Evolutionary conservation across 768 basidiomycete genomes (phyloP), one percentile per base, ranked within the genome.

Genomic region (Exidia glandulosa): DNA sequence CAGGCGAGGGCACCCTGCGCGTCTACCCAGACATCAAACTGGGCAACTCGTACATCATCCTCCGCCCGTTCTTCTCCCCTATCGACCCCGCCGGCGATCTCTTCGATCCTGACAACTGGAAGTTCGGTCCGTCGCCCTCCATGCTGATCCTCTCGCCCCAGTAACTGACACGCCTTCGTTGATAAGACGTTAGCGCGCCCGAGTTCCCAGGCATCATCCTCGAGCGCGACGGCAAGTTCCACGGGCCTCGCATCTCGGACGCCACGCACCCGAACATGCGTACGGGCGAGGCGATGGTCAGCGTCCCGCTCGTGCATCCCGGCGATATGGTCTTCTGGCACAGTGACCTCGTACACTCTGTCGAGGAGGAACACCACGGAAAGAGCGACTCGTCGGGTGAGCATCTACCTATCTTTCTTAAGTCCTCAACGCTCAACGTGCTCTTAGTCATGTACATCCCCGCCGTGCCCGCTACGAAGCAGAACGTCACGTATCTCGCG

Each of bases 251-350:
- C 30, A 82, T 82, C 7, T 85, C 77, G 14, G 75, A 81, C 19
- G 69, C 63, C 16, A 74, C 78, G 1, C 87, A 90, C 66, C 88
- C 88, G 5, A 85, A 90, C 68, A 73, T 90, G 58, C 74, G 75
- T 60, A 76, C 89, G 1, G 76, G 78, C 0, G 71, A 79, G 54
- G 83, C 82, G 1, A 88, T 90, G 86, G 81, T 81, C 52, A 69
- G 70, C 2, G 75, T 87, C 9, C 88, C 88, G 1, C 80, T 76
- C 62, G 88, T 90, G 4, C 74, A 77, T 57, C 87, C 88, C 0
- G 89, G 89, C 2, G 88, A 90, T 66, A 82, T 85, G 65, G 85
- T 88, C 2, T 88, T 86, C 71, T 89, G 88, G 86, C 86, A 87
- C 50, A 54, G 50, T 19, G 83, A 84, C 63, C 69, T 73, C 10